Evolutionary conservation across 352 stramenopile genomes (phyloP), one percentile per base, ranked within the genome.

Genomic region (Phytophthora sojae): DNA sequence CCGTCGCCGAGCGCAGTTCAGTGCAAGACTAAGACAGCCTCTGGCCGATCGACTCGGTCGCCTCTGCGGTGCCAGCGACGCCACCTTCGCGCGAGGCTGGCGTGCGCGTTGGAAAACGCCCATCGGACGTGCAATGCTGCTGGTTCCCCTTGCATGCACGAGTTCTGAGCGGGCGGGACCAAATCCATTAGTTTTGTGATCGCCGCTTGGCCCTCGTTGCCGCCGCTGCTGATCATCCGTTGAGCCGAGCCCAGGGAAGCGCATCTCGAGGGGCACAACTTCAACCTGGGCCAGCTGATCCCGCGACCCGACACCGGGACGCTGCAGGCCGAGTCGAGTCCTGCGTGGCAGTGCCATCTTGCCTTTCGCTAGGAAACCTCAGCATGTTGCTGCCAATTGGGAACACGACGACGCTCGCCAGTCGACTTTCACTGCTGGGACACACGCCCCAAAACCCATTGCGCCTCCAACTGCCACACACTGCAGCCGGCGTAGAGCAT

Each of bases 211-310:
- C n/a, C n/a, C n/a, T n/a, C 42, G 11, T 49, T 49, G 42, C 15
- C 35, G 52, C 12, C 25, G 53, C 30, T 59, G 30, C 30, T 59
- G 30, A 26, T 19, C 30, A 59, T 45, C 53, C 14, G n/a, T 21
- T 47, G 39, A 19, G 39, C 39, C 45, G 45, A 52, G 42, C 42
- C 17, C 15, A 50, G 42, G 42, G 42, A 50, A 50, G 45, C 37
- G 29, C 30, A 45, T 47, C 53, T 14, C 26, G 29, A 30, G 26
- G 26, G 52, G 17, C 17, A 15, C 19, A 59, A 59, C 53, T 59
- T 59, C 53, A 59, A 59, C 53, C 53, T 59, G 26, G 30, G 29
- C 51, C 39, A 47, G 11, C 39, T 47, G 39, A 47, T 14, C 15
- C 39, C 29, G 51, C 12, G 45, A 52, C 19, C n/a, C n/a, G 45